Conservation (phyloP, 2,329 filamentous ascomycete species). For the Chaetomium globosum region DNA sequence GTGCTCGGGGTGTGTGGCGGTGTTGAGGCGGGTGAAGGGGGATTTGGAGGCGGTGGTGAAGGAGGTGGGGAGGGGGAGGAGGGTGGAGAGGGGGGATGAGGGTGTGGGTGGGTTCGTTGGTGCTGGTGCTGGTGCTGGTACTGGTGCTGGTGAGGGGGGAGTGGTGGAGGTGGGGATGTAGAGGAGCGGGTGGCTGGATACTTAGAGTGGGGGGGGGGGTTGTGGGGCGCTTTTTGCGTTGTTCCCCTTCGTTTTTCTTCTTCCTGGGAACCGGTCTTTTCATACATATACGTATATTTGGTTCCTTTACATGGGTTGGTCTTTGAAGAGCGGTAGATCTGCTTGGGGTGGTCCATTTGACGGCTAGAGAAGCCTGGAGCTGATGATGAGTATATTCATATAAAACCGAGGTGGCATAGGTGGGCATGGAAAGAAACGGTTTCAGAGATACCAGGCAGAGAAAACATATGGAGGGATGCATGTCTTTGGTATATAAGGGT, state of each 20-base stretch:
- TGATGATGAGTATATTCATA: background rate
- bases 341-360: background rate
- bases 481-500: background rate
- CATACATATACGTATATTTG: background rate
- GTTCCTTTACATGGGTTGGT: background rate
- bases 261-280: background rate
- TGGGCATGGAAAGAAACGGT: no score
- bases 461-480: background rate
- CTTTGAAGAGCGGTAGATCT: constrained; percentile 14
- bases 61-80: constrained; percentile 33
- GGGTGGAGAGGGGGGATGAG: background rate
- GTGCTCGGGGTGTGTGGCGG: constrained; percentile 46
- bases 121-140: no score
- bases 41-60: constrained; percentile 50
- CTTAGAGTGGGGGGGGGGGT: no score
- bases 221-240: background rate
- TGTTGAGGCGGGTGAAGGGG: constrained; percentile 47
- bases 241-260: background rate
- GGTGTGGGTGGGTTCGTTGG: background rate
- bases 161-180: background rate
- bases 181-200: background rate
- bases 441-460: background rate
- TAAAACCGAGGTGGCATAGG: background rate
- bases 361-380: background rate
- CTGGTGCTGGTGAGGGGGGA: background rate